Evolutionary conservation across 176 grass and related monocot genomes (phyloP).

Genomic region (Alopecurus myosuroides): DNA sequence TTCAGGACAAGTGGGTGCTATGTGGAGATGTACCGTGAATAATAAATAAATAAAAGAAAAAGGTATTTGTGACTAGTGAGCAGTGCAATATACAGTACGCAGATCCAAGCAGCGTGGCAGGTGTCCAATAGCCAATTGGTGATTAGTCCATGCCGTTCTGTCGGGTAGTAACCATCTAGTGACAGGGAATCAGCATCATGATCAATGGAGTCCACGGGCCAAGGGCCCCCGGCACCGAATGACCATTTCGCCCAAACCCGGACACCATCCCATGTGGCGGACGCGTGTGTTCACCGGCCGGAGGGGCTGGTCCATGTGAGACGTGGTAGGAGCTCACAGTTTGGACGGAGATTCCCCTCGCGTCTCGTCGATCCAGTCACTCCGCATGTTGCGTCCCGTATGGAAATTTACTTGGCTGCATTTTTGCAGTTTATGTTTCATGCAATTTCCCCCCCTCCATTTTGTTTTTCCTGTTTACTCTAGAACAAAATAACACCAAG

Average conservation of each 20-base stretch:
- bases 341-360: conserved; percentile 25
- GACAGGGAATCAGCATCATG: conserved; percentile 14
- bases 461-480: no score
- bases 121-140: not conserved
- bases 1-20: not conserved
- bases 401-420: no score
- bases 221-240: not conserved
- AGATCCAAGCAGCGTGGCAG: conserved; percentile 3
- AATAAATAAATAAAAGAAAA: not conserved
- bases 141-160: conserved; percentile 23
- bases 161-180: conserved; percentile 11
- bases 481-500: no score
- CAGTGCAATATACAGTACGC: not conserved
- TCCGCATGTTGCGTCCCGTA: no score
- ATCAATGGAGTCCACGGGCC: conserved; percentile 2
- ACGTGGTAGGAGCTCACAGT: not conserved
- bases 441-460: no score
- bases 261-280: not conserved
- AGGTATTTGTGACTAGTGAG: not conserved
- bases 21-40: not conserved
- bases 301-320: conserved; percentile 26
- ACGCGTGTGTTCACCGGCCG: not conserved
- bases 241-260: not conserved
- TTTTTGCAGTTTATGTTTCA: no score
- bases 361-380: no score